Evolutionary conservation across 495 filamentous ascomycete genomes (phyloP).

Genomic region (Recurvomyces mirabilis): DNA sequence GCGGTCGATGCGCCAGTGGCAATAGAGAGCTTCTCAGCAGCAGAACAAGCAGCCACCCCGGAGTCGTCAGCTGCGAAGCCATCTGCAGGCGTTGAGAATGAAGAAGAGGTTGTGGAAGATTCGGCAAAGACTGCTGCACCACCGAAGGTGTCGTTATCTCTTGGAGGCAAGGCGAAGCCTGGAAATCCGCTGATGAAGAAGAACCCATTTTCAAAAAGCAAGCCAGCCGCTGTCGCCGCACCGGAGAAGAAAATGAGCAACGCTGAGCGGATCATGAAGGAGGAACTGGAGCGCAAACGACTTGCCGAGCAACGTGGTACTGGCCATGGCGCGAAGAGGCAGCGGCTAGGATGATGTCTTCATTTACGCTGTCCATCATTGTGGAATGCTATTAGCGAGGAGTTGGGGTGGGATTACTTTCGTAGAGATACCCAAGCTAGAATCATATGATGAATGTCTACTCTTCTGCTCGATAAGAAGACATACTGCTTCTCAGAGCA

Average conservation of each 20-base stretch:
- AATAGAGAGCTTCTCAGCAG: conserved; percentile 49
- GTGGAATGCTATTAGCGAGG: too few species aligned
- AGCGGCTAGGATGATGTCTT: conserved; percentile 15
- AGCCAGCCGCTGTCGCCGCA: neutral
- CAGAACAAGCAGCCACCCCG: conserved; percentile 24
- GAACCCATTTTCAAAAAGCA: conserved; percentile 22
- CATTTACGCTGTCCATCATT: too few species aligned
- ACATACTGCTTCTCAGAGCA: too few species aligned
- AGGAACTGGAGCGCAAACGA: conserved; percentile 27
- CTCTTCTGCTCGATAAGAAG: too few species aligned
- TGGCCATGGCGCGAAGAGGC: conserved; percentile 14
- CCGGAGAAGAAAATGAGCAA: conserved; percentile 30
- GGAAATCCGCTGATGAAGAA: conserved; percentile 25
- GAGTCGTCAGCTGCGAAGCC: neutral
- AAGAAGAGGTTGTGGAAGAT: conserved; percentile 1
- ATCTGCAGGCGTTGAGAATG: neutral
- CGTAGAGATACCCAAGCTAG: too few species aligned
- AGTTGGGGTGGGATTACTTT: too few species aligned
- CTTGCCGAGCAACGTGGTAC: conserved; percentile 5
- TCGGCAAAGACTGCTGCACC: neutral
- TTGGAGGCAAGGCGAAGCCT: conserved; percentile 21
- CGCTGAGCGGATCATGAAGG: conserved; percentile 27
- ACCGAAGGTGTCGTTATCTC: conserved; percentile 19
- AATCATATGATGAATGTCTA: too few species aligned
- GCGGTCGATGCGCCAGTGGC: conserved; percentile 50